Evolutionary conservation across 768 basidiomycete genomes (phyloP).

Genomic region (Jaapia argillacea): DNA sequence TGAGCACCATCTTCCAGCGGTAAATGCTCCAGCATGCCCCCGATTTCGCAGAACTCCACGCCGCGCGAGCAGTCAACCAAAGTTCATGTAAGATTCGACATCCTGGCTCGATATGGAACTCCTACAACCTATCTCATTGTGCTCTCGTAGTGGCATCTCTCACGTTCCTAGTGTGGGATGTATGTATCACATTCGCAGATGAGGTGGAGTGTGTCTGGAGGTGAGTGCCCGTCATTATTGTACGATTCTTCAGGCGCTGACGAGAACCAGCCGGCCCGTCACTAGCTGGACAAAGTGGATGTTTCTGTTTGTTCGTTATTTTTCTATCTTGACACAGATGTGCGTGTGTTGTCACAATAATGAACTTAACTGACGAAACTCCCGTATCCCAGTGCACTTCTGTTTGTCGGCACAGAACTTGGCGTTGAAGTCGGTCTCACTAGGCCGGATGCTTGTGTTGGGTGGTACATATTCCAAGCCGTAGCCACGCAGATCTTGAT

Average conservation of each 20-base stretch:
- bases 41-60: no score
- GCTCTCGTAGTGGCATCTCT: no score
- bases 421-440: not conserved
- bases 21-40: no score
- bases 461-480: not conserved
- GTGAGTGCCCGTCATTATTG: not conserved
- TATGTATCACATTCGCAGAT: not conserved
- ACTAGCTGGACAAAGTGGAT: not conserved
- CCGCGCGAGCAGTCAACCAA: no score
- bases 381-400: not conserved
- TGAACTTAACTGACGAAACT: not conserved
- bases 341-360: not conserved
- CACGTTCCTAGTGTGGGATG: not conserved
- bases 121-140: no score
- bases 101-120: no score
- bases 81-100: no score
- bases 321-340: not conserved
- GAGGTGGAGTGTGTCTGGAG: not conserved
- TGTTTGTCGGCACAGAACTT: not conserved
- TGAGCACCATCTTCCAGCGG: no score
- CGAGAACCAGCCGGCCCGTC: not conserved
- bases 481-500: not conserved
- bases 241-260: not conserved
- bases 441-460: not conserved
- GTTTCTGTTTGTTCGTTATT: not conserved